Evolutionary conservation across 2,329 filamentous ascomycete genomes (phyloP).

Genomic region (Trichothecium roseum): DNA sequence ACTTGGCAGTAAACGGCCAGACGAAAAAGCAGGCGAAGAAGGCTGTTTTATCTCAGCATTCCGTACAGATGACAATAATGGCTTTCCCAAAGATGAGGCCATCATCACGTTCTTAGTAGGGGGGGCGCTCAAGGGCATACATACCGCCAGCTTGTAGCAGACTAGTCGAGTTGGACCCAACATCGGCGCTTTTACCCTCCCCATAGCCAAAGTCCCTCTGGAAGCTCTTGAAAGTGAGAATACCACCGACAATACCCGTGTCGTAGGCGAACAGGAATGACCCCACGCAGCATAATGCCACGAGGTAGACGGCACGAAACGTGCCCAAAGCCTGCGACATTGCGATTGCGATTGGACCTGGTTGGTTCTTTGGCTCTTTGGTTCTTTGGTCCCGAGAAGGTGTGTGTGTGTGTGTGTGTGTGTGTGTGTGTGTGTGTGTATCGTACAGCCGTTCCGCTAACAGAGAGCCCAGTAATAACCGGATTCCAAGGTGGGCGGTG

Average conservation of each 20-base stretch:
- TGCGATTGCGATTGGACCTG: not conserved
- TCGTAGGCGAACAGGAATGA: conserved; percentile 32
- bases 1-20: conserved; percentile 29
- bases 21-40: conserved; percentile 32
- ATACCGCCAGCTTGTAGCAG: conserved; percentile 29
- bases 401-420: too few relatives aligned
- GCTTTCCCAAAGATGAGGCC: too few relatives aligned
- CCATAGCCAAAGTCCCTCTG: conserved; percentile 24
- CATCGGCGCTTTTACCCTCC: conserved; percentile 16
- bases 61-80: not conserved
- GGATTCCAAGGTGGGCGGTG: too few relatives aligned
- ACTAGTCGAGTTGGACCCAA: conserved; percentile 28
- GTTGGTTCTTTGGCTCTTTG: too few relatives aligned
- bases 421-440: too few relatives aligned
- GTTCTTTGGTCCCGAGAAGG: too few relatives aligned
- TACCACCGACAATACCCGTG: conserved; percentile 30
- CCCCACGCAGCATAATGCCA: conserved; percentile 24
- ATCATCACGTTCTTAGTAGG: too few relatives aligned
- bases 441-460: too few relatives aligned
- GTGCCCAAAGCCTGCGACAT: conserved; percentile 14
- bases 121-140: conserved; percentile 1
- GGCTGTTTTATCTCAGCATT: conserved; percentile 12
- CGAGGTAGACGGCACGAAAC: conserved; percentile 25
- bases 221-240: conserved; percentile 26
- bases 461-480: too few relatives aligned